Conservation (phyloP, 2,329 filamentous ascomycete species). For the Verticillium longisporum region DNA sequence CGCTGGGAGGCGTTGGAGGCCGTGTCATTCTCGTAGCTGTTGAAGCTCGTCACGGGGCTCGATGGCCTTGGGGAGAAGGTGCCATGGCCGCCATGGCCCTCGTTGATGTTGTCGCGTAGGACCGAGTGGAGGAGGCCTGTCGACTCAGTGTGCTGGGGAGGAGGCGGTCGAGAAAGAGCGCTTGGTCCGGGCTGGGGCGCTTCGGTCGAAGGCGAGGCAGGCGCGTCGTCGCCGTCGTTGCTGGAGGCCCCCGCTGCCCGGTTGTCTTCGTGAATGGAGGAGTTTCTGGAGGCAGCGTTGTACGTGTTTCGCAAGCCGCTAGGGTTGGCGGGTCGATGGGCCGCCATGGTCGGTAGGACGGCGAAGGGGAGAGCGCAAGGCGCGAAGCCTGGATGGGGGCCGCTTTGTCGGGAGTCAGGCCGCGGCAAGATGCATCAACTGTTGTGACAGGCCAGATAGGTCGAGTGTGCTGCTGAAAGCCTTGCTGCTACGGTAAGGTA, state of each 20-base stretch:
- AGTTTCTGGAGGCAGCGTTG: background rate
- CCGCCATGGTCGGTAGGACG: background rate
- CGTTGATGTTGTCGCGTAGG: constrained; percentile 30
- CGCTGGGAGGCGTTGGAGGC: constrained; percentile 19
- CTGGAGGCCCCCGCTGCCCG: background rate
- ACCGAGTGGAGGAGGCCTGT: constrained; percentile 39
- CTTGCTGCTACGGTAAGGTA: no score
- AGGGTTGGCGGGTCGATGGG: background rate
- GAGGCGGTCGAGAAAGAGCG: constrained; percentile 8
- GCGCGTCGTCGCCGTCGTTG: constrained; percentile 10
- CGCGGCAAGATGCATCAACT: background rate
- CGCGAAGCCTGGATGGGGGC: background rate
- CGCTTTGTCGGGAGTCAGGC: background rate
- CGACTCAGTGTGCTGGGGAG: constrained; percentile 32
- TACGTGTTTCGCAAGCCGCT: background rate
- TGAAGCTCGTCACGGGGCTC: constrained; percentile 33
- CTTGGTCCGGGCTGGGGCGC: constrained; percentile 16
- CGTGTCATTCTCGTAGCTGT: constrained; percentile 23
- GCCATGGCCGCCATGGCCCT: constrained; percentile 60
- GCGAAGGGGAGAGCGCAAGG: background rate
- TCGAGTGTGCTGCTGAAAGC: no score
- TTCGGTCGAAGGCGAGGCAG: constrained; percentile 10
- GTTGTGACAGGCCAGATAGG: background rate
- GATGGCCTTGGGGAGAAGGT: constrained; percentile 65
- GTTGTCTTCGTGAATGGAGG: background rate